Evolutionary conservation across 2,329 filamentous ascomycete genomes (phyloP), one percentile per base, ranked within the genome.

Genomic region (Apiospora arundinis): DNA sequence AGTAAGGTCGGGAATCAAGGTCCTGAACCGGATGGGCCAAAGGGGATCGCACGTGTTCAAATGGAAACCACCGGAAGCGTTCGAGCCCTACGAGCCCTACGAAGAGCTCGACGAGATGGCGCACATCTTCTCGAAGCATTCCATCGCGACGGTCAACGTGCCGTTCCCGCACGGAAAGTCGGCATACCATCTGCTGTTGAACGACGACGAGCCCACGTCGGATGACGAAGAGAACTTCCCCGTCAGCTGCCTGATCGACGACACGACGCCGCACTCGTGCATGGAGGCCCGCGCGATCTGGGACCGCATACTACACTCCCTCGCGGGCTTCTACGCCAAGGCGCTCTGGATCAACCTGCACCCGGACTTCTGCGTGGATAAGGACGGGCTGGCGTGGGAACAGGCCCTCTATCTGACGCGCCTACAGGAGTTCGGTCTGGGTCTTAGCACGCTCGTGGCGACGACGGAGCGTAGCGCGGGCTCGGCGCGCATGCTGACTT

Each of bases 21-120:
- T 77, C 3, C 63, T 78, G 42, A 75, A 73, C 18, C 74, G 73
- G 52, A 74, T 76, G 52, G 70, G 74, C 23, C 69, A 72, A 28
- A 68, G 65, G 23, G 67, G 71, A 16, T 44, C 63, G 28, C 68
- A 70, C 9, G 45, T 42, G 45, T 66, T 72, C 56, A 40, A 45
- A 18, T 68, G 66, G 63, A 48, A 32, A n/a, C 65, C 65, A 18
- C 56, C 56, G 4, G 56, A 63, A n/a, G 56, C 56, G 3, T 63
- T 63, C 9, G 56, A 63, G 11, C 44, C 68, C 1, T 42, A 44
- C 25, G 70, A 72, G 32, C 72, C 52, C 18, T 63, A 63, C 37
- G 74, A 75, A 46, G 77, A 77, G 42, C 71, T 76, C 2, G 76
- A 75, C 69, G 76, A 78, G 65, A 78, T 78, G 75, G 75, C 77